Evolutionary conservation across 78 protist species (phyloP).

Genomic region (Guillardia theta): DNA sequence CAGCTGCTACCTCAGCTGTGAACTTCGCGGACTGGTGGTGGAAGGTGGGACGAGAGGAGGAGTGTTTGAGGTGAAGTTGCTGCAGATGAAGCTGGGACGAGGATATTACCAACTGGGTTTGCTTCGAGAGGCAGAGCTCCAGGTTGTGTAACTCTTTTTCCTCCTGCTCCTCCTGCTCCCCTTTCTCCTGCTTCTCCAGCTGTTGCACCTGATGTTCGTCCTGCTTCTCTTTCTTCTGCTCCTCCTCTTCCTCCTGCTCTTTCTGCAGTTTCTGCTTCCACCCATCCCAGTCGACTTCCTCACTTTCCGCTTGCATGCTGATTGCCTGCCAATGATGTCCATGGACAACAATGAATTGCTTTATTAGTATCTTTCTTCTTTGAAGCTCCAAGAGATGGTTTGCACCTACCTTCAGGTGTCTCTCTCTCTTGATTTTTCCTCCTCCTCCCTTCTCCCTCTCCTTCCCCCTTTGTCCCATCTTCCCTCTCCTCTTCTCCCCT

Average conservation of each 20-base stretch:
- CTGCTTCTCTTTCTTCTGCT: too few species aligned
- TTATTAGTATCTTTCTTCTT: neutral
- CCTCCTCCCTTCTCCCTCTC: neutral
- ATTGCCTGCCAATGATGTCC: neutral
- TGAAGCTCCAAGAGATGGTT: neutral
- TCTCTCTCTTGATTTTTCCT: neutral
- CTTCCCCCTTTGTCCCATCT: neutral
- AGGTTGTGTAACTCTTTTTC: too few species aligned
- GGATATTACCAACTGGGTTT: slow-evolving; percentile 71
- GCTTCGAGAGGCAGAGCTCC: slow-evolving; percentile 76
- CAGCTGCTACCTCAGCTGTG: neutral
- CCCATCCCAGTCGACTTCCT: too few species aligned
- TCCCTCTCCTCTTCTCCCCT: neutral
- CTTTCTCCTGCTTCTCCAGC: too few species aligned
- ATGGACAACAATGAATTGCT: too few species aligned
- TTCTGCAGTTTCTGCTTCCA: too few species aligned
- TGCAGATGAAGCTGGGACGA: slow-evolving; percentile 69
- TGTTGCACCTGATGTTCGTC: too few species aligned
- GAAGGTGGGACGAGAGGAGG: too few species aligned
- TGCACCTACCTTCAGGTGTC: neutral
- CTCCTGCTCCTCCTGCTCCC: too few species aligned
- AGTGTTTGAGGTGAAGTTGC: too few species aligned
- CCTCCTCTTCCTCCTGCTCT: too few species aligned
- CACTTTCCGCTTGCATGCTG: too few species aligned
- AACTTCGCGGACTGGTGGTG: slow-evolving; percentile 72